Base-by-base conservation (phyloP, 2,329 filamentous ascomycete species). In the Cladophialophora bantiana region DNA sequence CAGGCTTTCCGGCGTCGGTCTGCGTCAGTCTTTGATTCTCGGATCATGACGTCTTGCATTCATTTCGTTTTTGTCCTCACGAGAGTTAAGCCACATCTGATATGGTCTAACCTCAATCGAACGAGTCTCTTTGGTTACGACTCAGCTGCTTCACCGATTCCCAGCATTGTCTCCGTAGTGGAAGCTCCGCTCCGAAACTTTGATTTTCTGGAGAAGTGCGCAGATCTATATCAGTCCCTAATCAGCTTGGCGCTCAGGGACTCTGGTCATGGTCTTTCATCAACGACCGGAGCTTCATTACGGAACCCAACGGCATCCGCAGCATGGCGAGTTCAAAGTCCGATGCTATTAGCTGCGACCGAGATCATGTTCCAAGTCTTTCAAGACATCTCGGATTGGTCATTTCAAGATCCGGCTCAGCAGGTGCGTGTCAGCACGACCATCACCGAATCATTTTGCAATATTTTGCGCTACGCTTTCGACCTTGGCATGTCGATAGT, bases 41-140 rank as follows among this genome's bases (percentile, higher is more conserved):
- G 88, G 40, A 83, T 96, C 34, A 83, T 89, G 1, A 85, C 94
- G 56, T 88, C 91, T 31, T 96, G 93, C 75, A 80, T 94, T 26
- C 89, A 93, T 61, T 97, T 98, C 74, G 81, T 96, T 42, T 86
- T 90, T 71, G 88, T 90, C 2, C 81, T 96, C 18, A 78, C 95
- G 32, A 83, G 85, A 9, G 73, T 90, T n/a, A 87, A 90, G 59
- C 94, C 95, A 0, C 91, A 90, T 64, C 86, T 94, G 67, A 89
- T 97, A 5, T 98, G 95, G 94, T 93, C 94, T 3, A 92, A 94
- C 76, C 85, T 99, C 73, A 88, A 90, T 3, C 88, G 92, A 65
- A 96, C 92, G 76, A 88, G 89, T 69, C 82, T 99, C 18, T 83
- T 99, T 54, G 90, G 91, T 72, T 86, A 89, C 5, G 89, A 93